Percentiles rank a stretch among this genome's conserved stretches.
Evolutionary conservation across 805 yeast genomes (phyloP).

Genomic region (Peterozyma xylosa): DNA sequence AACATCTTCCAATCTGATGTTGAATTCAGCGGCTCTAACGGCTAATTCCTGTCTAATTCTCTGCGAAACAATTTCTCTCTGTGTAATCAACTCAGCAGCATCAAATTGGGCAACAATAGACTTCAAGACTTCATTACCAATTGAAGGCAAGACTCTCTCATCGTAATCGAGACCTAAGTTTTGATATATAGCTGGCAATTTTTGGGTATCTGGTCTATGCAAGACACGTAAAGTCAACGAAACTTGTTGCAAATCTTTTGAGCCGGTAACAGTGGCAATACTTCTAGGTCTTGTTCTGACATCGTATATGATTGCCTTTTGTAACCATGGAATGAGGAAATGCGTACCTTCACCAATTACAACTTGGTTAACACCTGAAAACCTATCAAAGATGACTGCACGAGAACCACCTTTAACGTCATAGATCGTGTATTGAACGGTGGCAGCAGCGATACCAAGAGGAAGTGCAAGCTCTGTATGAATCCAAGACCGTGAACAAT

Average conservation of each 20-base stretch:
- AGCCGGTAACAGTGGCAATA: slow-evolving; percentile 91
- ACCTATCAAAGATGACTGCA: slow-evolving; percentile 91
- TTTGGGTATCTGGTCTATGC: slow-evolving; percentile 85
- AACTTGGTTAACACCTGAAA: slow-evolving; percentile 78
- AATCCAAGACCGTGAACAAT: not conserved
- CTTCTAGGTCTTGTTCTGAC: slow-evolving; percentile 94
- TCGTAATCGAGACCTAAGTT: slow-evolving; percentile 90
- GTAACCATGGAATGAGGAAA: slow-evolving; percentile 93
- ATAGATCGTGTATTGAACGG: slow-evolving; percentile 78
- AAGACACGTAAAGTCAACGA: slow-evolving; percentile 86
- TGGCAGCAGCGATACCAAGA: slow-evolving; percentile 58
- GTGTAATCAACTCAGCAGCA: slow-evolving; percentile 94
- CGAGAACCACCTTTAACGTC: slow-evolving; percentile 95
- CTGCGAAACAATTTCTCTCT: slow-evolving; percentile 89
- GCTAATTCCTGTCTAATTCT: slow-evolving; percentile 83
- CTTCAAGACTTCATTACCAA: slow-evolving; percentile 86
- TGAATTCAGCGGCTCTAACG: slow-evolving; percentile 78
- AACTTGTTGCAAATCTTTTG: slow-evolving; percentile 95
- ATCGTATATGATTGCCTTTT: slow-evolving; percentile 82
- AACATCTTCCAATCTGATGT: slow-evolving; percentile 90
- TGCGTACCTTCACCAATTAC: slow-evolving; percentile 97
- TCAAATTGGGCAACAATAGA: slow-evolving; percentile 90
- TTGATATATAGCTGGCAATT: slow-evolving; percentile 83
- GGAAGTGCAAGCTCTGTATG: slow-evolving; percentile 53
- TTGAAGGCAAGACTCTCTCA: slow-evolving; percentile 87